Base-by-base conservation (phyloP, 2,329 filamentous ascomycete species). In the Ilyonectria mors-panacis region DNA sequence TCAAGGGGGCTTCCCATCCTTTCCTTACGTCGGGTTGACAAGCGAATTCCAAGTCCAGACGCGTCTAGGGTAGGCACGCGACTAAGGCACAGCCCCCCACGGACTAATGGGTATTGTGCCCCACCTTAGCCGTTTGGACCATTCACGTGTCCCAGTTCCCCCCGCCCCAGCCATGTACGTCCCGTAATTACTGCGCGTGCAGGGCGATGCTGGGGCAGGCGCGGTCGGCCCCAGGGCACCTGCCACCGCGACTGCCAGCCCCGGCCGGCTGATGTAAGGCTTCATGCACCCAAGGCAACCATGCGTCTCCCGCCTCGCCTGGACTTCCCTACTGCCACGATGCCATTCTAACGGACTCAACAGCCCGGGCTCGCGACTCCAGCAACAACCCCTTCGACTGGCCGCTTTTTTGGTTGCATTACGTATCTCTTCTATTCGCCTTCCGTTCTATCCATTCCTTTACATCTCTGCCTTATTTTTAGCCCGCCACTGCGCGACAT, bases 401-500 rank as follows among this genome's bases (percentile, higher is more conserved):
- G 56, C 23, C 28, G 61, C 54, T 57, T 70, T 65, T 55, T 51
- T 44, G 50, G 48, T 53, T 23, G 44, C 53, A 47, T 23, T 35
- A 23, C 33, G 35, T 64, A 59, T 47, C 35, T 66, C 65, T 58
- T 66, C 53, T 47, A 45, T 62, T 13, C 58, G 62, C 56, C 50
- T 69, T 69, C 50, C 37, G n/a, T 70, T 65, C 59, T 65, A 63
- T 61, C 58, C 68, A 68, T 68, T 70, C 70, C 51, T 71, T 72
- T 71, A 47, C 55, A 61, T 50, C 37, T 53, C 44, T 48, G 33
- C 61, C 57, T 53, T 57, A 53, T 42, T 62, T 58, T 66, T 66
- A 47, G 53, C 63, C 65, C 58, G 63, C 63, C 65, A 51, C 65
- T 73, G 70, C 73, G 74, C 74, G 71, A 75, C 74, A 73, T 76